Percentiles rank a stretch among this genome's conserved stretches.
Conservation (phyloP, 805 yeast species). For the Blastobotrys chiropterorum region DNA sequence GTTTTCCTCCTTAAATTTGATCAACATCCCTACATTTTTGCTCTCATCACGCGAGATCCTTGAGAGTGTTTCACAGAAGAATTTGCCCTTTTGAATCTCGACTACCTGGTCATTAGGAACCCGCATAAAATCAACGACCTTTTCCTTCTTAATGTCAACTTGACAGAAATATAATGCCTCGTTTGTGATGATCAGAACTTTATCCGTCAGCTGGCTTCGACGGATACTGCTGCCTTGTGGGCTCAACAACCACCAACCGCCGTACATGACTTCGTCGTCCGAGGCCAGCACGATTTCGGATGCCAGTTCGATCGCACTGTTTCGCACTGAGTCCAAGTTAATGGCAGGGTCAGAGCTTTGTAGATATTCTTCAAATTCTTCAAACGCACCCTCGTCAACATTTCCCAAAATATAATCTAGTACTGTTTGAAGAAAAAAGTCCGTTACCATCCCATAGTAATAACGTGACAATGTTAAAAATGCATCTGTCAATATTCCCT, state of each 20-base stretch:
- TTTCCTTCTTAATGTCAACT: conserved; percentile 18
- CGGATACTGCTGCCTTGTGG: conserved; percentile 16
- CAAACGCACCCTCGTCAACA: conserved; percentile 32
- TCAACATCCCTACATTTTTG: conserved; percentile 19
- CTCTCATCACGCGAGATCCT: conserved; percentile 15
- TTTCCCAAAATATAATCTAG: conserved; percentile 39
- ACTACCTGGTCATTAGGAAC: conserved; percentile 9
- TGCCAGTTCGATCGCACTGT: conserved; percentile 23
- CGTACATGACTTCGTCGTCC: conserved; percentile 24
- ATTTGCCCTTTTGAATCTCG: conserved; percentile 21
- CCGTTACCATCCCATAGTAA: conserved; percentile 40
- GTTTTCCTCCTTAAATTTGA: conserved; percentile 16
- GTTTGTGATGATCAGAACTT: conserved; percentile 26
- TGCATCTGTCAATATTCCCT: conserved; percentile 40
- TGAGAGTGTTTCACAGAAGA: conserved; percentile 18
- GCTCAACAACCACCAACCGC: conserved; percentile 33
- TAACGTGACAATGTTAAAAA: conserved; percentile 38
- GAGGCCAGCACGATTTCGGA: conserved; percentile 18
- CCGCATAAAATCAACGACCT: conserved; percentile 17
- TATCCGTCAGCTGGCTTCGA: conserved; percentile 17
- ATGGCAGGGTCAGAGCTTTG: conserved; percentile 23
- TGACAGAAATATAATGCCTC: conserved; percentile 23
- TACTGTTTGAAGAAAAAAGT: conserved; percentile 40
- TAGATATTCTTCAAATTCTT: conserved; percentile 37
- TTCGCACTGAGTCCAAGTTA: conserved; percentile 25